Percentiles rank a stretch among this genome's conserved stretches.
These are phyloP conservation scores for Waitea zeae DNA, from an alignment of 1,284 basidiomycete genomes.

Conservation along the genomic window DNA sequence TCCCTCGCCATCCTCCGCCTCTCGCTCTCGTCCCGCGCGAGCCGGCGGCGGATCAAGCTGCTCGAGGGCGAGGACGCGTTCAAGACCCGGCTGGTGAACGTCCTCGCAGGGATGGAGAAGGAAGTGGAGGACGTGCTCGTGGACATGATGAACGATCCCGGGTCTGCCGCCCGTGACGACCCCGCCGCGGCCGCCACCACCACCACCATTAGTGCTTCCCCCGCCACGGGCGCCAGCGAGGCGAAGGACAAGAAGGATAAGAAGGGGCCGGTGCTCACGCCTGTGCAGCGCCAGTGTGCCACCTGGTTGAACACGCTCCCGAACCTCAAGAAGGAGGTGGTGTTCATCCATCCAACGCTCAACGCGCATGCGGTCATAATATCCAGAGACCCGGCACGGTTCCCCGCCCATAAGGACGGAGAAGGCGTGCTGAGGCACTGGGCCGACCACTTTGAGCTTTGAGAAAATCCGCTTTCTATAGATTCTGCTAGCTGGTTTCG, in stretches of 20 bases:
- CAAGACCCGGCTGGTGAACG: constrained; percentile 27
- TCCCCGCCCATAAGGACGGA: constrained; percentile 36
- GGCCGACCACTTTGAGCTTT: constrained; percentile 44
- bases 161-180: not conserved
- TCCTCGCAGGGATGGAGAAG: constrained; percentile 37
- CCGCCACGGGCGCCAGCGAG: not conserved
- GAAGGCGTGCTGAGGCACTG: constrained; percentile 51
- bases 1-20: constrained; percentile 32
- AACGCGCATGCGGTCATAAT: constrained; percentile 60
- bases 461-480: not conserved
- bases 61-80: constrained; percentile 33
- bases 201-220: not conserved
- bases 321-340: constrained; percentile 43
- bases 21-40: constrained; percentile 30
- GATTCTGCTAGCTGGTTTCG: too few relatives aligned
- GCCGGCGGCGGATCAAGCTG: constrained; percentile 37
- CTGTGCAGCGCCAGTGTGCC: constrained; percentile 32
- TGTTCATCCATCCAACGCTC: constrained; percentile 34
- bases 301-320: constrained; percentile 47
- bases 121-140: constrained; percentile 37
- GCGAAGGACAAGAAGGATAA: constrained; percentile 1
- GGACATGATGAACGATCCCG: constrained; percentile 21
- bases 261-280: constrained; percentile 25
- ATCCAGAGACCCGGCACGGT: constrained; percentile 41
- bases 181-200: constrained; percentile 1